Percentiles rank a stretch among this genome's conserved stretches.
Conservation (phyloP, 106 monocot species). For the Narthecium ossifragum region DNA sequence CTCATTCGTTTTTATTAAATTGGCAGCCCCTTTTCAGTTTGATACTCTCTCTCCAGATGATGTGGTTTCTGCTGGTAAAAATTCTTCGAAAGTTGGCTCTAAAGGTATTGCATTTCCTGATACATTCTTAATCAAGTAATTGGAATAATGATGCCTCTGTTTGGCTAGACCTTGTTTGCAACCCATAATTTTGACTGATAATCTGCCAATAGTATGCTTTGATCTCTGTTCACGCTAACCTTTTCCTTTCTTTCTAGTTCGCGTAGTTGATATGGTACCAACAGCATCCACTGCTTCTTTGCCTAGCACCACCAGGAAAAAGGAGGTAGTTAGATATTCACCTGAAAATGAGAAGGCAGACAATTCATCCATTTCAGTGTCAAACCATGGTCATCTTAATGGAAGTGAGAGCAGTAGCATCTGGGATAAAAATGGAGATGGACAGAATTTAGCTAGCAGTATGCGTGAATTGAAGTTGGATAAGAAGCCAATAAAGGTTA, state of each 20-base stretch:
- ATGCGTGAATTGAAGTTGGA: constrained; percentile 46
- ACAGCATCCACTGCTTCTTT: constrained; percentile 16
- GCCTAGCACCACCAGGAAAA: constrained; percentile 16
- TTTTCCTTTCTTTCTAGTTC: constrained; percentile 10
- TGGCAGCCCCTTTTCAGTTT: constrained; percentile 84
- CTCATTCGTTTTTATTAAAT: too few relatives aligned
- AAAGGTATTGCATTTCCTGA: constrained; percentile 52
- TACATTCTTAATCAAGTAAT: too few relatives aligned
- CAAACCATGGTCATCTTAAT: constrained; percentile 3
- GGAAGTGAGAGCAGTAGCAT: constrained; percentile 14
- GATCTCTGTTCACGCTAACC: too few relatives aligned
- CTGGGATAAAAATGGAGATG: constrained; percentile 4
- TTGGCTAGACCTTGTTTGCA: too few relatives aligned
- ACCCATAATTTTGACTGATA: too few relatives aligned
- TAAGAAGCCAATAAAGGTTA: constrained; percentile 20
- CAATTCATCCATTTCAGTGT: constrained; percentile 1
- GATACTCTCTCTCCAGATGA: constrained; percentile 89
- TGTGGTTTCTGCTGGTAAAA: constrained; percentile 55
- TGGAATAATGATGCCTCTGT: too few relatives aligned
- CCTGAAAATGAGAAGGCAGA: constrained; percentile 7
- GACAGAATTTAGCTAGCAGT: constrained; percentile 19
- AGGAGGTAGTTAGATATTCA: constrained; percentile 12
- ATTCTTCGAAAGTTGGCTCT: constrained; percentile 25
- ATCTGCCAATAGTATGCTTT: too few relatives aligned
- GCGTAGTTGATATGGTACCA: constrained; percentile 7